Evolutionary conservation across 2,329 filamentous ascomycete genomes (phyloP).

Genomic region (Fusarium pilosicola): DNA sequence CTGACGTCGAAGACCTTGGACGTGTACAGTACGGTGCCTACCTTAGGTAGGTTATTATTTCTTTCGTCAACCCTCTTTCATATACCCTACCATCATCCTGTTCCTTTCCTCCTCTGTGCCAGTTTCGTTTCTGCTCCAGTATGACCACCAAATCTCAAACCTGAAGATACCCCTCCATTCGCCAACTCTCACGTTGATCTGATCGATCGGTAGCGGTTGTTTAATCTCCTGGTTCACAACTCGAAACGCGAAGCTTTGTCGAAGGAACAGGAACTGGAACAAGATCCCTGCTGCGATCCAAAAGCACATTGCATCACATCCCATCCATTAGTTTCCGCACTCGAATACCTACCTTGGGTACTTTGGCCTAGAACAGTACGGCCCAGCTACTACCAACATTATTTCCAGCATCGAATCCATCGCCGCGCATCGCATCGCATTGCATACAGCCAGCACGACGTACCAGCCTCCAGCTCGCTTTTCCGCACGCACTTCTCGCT

Average conservation of each 20-base stretch:
- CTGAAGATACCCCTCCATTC: neutral
- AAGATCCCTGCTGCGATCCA: constrained; percentile 31
- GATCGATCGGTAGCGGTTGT: neutral
- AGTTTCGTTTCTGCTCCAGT: neutral
- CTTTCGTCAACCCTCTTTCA: neutral
- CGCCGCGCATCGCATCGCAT: neutral
- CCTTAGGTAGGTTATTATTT: neutral
- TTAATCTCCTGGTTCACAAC: neutral
- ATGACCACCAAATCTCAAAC: neutral
- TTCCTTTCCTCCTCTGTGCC: neutral
- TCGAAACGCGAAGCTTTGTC: constrained; percentile 23
- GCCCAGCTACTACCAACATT: neutral
- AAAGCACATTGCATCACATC: neutral
- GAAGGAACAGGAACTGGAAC: constrained; percentile 10
- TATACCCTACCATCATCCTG: neutral
- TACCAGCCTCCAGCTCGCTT: constrained; percentile 15
- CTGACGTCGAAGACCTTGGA: constrained; percentile 24
- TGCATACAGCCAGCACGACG: neutral
- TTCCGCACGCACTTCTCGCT: constrained; percentile 11
- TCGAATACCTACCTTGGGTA: neutral
- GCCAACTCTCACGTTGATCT: neutral
- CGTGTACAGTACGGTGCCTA: neutral
- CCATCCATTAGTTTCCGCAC: neutral
- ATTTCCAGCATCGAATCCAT: neutral
- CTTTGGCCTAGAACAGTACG: neutral